Evolutionary conservation across 2,329 filamentous ascomycete genomes (phyloP).

Genomic region (Trichoderma asperellum): DNA sequence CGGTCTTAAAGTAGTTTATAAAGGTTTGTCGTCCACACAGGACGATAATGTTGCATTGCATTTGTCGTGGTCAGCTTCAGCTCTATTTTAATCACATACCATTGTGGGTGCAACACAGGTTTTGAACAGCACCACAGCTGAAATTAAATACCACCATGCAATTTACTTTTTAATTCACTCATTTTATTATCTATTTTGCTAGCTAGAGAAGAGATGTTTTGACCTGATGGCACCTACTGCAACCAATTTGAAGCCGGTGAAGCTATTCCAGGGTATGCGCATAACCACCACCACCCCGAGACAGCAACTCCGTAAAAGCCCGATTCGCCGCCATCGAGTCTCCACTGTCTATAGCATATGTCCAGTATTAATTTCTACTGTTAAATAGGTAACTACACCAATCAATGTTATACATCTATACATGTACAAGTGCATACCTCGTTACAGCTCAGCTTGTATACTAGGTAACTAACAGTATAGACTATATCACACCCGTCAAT

Average conservation of each 20-base stretch:
- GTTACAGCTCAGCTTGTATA: not conserved
- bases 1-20: not conserved
- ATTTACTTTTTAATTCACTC: too few species aligned
- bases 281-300: not conserved
- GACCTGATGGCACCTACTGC: not conserved
- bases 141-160: not conserved
- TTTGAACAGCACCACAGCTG: not conserved
- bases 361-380: too few species aligned
- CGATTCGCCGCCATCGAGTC: not conserved
- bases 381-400: too few species aligned
- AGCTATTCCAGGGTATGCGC: not conserved
- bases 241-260: not conserved
- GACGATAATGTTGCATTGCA: not conserved
- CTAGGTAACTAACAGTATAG: not conserved
- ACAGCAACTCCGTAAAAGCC: not conserved
- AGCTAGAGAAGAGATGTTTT: fast-evolving
- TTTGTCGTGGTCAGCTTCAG: not conserved
- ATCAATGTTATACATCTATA: not conserved
- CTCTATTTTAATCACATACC: not conserved
- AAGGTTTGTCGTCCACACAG: too few species aligned
- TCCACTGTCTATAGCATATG: not conserved
- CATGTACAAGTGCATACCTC: not conserved
- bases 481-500: not conserved
- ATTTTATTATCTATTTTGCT: not conserved
- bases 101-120: fast-evolving